Evolutionary conservation across 2,329 filamentous ascomycete genomes (phyloP).

Genomic region (Penicillium oxalicum): DNA sequence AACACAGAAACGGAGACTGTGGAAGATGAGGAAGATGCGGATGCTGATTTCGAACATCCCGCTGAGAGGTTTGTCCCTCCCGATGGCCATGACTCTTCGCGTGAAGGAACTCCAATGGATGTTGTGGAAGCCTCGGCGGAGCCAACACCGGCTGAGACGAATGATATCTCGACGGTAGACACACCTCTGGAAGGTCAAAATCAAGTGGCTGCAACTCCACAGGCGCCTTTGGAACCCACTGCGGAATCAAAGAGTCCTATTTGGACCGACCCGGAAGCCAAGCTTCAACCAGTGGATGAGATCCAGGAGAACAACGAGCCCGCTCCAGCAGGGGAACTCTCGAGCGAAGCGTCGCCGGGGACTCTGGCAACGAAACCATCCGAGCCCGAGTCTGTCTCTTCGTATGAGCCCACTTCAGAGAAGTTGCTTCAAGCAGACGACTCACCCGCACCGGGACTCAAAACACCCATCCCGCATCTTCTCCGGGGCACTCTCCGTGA

Average conservation of each 20-base stretch:
- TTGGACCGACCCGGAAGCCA: slow-evolving; percentile 10
- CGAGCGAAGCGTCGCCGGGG: slow-evolving; percentile 39
- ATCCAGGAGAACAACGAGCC: slow-evolving; percentile 15
- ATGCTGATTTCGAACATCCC: slow-evolving; percentile 26
- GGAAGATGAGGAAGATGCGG: slow-evolving; percentile 20
- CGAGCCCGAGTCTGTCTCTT: slow-evolving; percentile 41
- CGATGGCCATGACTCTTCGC: slow-evolving; percentile 19
- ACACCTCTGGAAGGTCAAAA: slow-evolving; percentile 10
- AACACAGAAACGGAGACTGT: slow-evolving; percentile 13
- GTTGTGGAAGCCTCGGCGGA: slow-evolving; percentile 15
- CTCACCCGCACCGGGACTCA: slow-evolving; percentile 43
- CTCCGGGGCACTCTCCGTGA: slow-evolving; percentile 84
- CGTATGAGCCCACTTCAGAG: slow-evolving; percentile 33
- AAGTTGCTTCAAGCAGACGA: slow-evolving; percentile 32
- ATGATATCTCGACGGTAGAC: slow-evolving; percentile 11
- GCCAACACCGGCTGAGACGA: slow-evolving; percentile 8
- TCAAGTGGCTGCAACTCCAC: neutral
- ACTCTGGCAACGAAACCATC: slow-evolving; percentile 42
- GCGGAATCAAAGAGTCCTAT: slow-evolving; percentile 1
- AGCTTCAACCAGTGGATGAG: slow-evolving; percentile 11
- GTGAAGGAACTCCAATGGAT: slow-evolving; percentile 25
- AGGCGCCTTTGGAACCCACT: neutral
- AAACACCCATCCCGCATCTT: slow-evolving; percentile 72
- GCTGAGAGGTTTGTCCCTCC: slow-evolving; percentile 34
- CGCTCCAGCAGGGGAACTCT: slow-evolving; percentile 29